A percentile compares a stretch with the other conserved stretches of the same genome.
These are phyloP conservation scores for Heliosperma pusillum DNA, from an alignment of 148 eudicot species.

Conservation along the genomic window DNA sequence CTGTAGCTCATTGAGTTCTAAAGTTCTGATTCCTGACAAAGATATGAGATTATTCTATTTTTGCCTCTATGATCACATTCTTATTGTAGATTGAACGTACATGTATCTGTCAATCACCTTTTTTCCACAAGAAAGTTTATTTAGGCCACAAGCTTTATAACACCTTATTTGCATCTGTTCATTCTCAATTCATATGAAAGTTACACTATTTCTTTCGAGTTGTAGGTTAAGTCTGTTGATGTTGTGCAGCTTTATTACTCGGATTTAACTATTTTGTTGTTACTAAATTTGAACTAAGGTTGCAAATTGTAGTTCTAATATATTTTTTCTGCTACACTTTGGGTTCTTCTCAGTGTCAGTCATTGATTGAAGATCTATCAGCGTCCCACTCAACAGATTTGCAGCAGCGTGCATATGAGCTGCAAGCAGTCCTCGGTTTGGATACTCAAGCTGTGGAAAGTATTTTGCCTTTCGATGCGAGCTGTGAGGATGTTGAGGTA, in stretches of 20 bases:
- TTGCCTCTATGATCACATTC: neutral
- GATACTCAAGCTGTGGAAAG: slow-evolving; percentile 62
- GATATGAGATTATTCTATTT: neutral
- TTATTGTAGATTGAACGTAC: neutral
- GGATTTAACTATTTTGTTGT: neutral
- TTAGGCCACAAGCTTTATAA: neutral
- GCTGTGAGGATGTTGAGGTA: slow-evolving; percentile 97
- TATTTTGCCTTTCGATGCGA: slow-evolving; percentile 81
- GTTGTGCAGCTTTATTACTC: neutral
- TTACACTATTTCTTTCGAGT: neutral
- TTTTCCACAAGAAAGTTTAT: neutral
- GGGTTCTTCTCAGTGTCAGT: slow-evolving; percentile 68
- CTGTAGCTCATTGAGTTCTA: neutral
- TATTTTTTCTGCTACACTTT: slow-evolving; percentile 8
- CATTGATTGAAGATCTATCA: slow-evolving; percentile 80
- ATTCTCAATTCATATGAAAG: neutral
- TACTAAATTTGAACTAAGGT: neutral
- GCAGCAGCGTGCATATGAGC: slow-evolving; percentile 98
- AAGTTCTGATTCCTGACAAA: neutral
- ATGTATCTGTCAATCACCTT: neutral
- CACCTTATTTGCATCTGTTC: neutral
- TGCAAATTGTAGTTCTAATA: neutral
- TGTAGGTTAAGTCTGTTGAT: neutral
- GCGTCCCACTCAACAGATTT: slow-evolving; percentile 96
- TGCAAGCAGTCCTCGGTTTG: slow-evolving; percentile 63